A percentile compares a stretch with the other conserved stretches of the same genome.
Conservation (phyloP, 2,329 filamentous ascomycete genomes). For the Pseudocercospora crystallina region DNA sequence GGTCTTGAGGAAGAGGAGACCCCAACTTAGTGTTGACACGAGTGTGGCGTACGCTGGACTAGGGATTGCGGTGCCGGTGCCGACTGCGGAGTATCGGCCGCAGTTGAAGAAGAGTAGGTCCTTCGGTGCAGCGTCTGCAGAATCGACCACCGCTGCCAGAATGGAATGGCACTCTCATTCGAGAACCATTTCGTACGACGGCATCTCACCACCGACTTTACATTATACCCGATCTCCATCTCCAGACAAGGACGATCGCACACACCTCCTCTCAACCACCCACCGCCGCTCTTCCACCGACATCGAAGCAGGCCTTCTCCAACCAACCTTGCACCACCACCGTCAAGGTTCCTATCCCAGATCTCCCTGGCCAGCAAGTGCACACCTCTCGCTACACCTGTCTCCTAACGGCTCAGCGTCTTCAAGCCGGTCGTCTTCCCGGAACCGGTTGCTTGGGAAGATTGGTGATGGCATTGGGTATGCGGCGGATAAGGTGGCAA, state of each 20-base stretch:
- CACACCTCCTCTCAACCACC: background rate
- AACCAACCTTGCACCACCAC: background rate
- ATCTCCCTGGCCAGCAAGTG: too few species aligned
- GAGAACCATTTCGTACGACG: too few species aligned
- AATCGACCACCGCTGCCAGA: too few species aligned
- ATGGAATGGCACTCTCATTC: too few species aligned
- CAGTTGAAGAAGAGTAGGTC: too few species aligned
- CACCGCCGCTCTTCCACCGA: background rate
- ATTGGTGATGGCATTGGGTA: constrained; percentile 24
- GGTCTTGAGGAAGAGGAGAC: constrained; percentile 4
- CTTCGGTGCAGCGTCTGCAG: too few species aligned
- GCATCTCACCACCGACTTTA: too few species aligned
- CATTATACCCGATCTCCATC: too few species aligned
- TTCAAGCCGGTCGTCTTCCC: background rate
- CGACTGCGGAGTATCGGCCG: too few species aligned
- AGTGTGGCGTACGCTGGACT: constrained; percentile 15
- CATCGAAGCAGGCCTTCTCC: constrained; percentile 1
- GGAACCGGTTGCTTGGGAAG: constrained; percentile 15
- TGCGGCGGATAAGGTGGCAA: constrained; percentile 21
- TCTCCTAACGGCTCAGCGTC: background rate
- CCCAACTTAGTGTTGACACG: constrained; percentile 19
- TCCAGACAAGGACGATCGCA: too few species aligned
- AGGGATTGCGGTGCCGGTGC: constrained; percentile 16
- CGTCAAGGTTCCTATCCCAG: too few species aligned
- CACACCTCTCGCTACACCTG: background rate